Conservation (phyloP, 2,329 filamentous ascomycete genomes). For the Colletotrichum nymphaeae region DNA sequence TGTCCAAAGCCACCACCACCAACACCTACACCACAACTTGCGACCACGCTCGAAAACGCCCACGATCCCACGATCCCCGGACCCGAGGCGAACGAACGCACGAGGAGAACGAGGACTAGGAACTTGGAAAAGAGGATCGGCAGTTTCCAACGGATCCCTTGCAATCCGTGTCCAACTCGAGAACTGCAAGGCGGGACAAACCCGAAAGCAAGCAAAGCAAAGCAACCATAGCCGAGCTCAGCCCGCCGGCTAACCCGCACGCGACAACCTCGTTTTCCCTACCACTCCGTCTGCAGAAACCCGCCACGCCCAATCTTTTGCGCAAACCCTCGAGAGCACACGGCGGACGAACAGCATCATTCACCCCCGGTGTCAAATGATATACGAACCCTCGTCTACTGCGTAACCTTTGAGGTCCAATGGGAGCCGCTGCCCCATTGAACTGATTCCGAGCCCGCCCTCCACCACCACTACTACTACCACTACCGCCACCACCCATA, state of each 20-base stretch:
- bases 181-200: not conserved
- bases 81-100: not conserved
- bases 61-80: not conserved
- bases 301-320: not conserved
- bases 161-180: not conserved
- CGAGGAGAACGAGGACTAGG: not conserved
- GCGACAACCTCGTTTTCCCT: conserved; percentile 6
- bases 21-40: not conserved
- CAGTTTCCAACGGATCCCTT: not conserved
- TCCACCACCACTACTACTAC: not conserved
- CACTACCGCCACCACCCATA: not conserved
- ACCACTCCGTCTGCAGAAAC: conserved; percentile 1
- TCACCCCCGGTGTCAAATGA: conserved; percentile 37
- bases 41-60: not conserved
- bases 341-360: not conserved
- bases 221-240: not conserved
- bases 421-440: conserved; percentile 49
- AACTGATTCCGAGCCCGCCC: conserved; percentile 42
- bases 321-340: not conserved
- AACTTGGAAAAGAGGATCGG: not conserved
- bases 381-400: conserved; percentile 54
- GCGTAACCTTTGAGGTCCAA: conserved; percentile 57
- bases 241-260: conserved; percentile 8
- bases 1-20: not conserved
- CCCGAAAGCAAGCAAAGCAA: not conserved